Evolutionary conservation across 169 alveolate genomes (phyloP).

Genomic region (Cryptosporidium bovis): DNA sequence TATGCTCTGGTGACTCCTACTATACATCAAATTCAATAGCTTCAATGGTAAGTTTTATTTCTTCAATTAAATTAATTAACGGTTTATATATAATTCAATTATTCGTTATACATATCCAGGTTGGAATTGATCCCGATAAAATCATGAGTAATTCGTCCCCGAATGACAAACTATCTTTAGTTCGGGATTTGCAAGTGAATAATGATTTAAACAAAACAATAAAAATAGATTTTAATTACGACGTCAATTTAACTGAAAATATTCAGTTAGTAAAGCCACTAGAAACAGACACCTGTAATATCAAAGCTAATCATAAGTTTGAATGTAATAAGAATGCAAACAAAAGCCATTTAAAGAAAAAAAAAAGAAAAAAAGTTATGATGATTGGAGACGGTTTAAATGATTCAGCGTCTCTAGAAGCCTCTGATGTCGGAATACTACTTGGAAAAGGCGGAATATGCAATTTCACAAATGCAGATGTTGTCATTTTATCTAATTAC

Average conservation of each 20-base stretch:
- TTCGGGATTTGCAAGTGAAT: conserved; percentile 32
- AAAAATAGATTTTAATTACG: conserved; percentile 17
- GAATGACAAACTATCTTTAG: conserved; percentile 33
- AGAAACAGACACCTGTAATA: neutral
- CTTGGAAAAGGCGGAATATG: conserved; percentile 63
- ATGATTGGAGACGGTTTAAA: conserved; percentile 73
- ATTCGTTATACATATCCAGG: conserved; percentile 3
- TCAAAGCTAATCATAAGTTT: neutral
- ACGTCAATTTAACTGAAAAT: neutral
- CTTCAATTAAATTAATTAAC: neutral
- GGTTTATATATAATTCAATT: neutral
- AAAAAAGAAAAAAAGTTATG: conserved; percentile 44
- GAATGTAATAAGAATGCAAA: neutral
- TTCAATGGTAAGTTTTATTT: conserved; percentile 62
- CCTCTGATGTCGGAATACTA: conserved; percentile 64
- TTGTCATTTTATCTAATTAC: conserved; percentile 50
- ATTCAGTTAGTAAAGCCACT: neutral
- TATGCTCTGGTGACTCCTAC: conserved; percentile 65
- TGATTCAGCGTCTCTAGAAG: conserved; percentile 66
- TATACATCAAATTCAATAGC: conserved; percentile 61
- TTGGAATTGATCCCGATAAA: conserved; percentile 63
- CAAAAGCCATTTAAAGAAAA: neutral
- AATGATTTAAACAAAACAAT: conserved; percentile 22
- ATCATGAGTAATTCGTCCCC: conserved; percentile 68
- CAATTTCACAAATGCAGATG: conserved; percentile 68